Conservation (phyloP, 2,329 filamentous ascomycete species). For the Ascocoryne sarcoides region DNA sequence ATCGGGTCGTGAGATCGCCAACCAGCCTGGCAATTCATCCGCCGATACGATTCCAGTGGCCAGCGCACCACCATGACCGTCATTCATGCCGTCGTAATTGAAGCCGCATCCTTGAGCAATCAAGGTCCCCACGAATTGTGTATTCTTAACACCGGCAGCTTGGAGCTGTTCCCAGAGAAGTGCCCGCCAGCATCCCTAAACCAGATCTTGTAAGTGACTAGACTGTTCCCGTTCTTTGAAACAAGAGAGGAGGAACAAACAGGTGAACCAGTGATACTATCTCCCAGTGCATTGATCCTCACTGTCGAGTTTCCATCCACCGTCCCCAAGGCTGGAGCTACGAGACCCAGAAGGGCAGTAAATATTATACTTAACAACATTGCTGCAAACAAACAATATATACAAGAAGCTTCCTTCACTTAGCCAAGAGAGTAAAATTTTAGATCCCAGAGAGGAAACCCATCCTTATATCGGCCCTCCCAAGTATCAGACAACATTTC, state of each 20-base stretch:
- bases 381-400: too few relatives aligned
- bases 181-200: slow-evolving; percentile 32
- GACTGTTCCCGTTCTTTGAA: neutral
- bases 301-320: too few relatives aligned
- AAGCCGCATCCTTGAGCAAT: slow-evolving; percentile 27
- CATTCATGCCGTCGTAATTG: slow-evolving; percentile 35
- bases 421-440: too few relatives aligned
- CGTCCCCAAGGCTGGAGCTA: too few relatives aligned
- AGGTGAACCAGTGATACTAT: neutral
- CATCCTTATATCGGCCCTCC: too few relatives aligned
- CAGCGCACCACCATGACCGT: slow-evolving; percentile 35
- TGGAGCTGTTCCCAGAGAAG: slow-evolving; percentile 34
- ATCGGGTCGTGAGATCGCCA: slow-evolving; percentile 32
- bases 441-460: too few relatives aligned
- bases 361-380: too few relatives aligned
- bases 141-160: slow-evolving; percentile 28
- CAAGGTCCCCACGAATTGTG: slow-evolving; percentile 35
- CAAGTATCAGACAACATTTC: too few relatives aligned
- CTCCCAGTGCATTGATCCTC: neutral
- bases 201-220: too few relatives aligned
- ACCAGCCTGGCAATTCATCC: slow-evolving; percentile 32
- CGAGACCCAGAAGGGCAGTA: too few relatives aligned
- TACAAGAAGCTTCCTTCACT: too few relatives aligned
- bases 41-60: slow-evolving; percentile 33
- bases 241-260: neutral